Base-by-base conservation (phyloP, 2,329 filamentous ascomycete genomes). In the Fusarium subglutinans region DNA sequence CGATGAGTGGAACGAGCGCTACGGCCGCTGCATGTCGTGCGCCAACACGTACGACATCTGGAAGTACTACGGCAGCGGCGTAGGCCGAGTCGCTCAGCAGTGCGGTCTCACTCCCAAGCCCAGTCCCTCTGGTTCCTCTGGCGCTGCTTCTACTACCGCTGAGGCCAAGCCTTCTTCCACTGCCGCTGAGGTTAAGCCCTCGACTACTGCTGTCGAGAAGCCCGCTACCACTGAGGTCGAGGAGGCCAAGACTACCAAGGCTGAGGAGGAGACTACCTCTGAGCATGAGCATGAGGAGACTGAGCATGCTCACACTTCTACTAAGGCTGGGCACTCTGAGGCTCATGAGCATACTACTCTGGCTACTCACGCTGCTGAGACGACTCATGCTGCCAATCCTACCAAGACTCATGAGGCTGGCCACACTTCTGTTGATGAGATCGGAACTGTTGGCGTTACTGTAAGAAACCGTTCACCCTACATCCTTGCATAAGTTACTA, bases 21-120 rank as follows among this genome's bases (percentile, higher is more conserved):
- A 86, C 74, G 77, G 81, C 22, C 80, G 80, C 17, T 87, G 85
- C 65, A 80, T 87, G 50, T 74, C 81, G 48, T 87, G 85, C 72
- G 81, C 85, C 24, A 81, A 84, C 47, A 83, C 84, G 48, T 80
- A 81, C 62, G 79, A 83, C 63, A 85, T 86, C 75, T 87, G 85
- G 85, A 74, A 80, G 48, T 82, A 83, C 78, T 87, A 87, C 69
- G 80, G 84, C 17, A 75, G 66, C 47, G 79, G 80, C 0, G 72
- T 87, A 30, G 79, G 75, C n/a, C 74, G 54, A 22, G 80, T 78
- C 7, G 85, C 81, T 11, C 51, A 72, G 10, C 44, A 66, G 12
- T 85, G 83, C 38, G 78, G 77, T 7, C 66, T 76, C 9, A 70
- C 71, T 3, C 71, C 74, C 6, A 45, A 66, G 14, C 74, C 74